phyloP scores from a whole-genome alignment of 352 stramenopile species.

The Phytopythium helicoides region DNA sequence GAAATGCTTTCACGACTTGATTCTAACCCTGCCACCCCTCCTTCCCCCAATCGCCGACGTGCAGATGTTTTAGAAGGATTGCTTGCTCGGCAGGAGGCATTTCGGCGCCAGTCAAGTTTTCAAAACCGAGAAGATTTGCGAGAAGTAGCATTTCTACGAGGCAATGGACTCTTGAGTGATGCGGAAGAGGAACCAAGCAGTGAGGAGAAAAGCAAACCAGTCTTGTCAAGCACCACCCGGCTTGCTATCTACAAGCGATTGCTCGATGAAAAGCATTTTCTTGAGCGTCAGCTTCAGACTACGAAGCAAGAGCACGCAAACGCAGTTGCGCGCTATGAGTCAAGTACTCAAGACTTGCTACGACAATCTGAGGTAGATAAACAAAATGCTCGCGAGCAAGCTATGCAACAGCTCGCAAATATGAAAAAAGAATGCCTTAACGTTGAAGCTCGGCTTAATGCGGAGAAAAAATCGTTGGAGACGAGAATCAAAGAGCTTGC shows the following conservation, averaged over 20 bases:
- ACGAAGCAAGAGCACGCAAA: constrained; percentile 10
- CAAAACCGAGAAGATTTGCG: constrained; percentile 9
- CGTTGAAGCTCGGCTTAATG: too few relatives aligned
- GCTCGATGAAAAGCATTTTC: not conserved
- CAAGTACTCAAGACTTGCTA: not conserved
- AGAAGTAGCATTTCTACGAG: constrained; percentile 16
- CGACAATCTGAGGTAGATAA: constrained; percentile 1
- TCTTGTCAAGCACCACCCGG: constrained; percentile 13
- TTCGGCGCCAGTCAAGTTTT: constrained; percentile 1
- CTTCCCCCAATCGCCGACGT: constrained; percentile 4
- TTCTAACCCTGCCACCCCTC: not conserved
- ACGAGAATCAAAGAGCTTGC: not conserved
- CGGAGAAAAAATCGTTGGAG: not conserved
- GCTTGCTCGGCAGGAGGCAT: constrained; percentile 9
- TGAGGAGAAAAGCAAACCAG: not conserved
- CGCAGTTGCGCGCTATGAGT: not conserved
- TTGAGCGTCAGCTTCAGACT: constrained; percentile 14
- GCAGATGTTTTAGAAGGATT: constrained; percentile 27
- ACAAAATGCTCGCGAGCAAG: not conserved
- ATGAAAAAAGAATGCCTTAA: too few relatives aligned
- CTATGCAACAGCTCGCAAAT: not conserved
- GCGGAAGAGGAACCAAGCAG: not conserved
- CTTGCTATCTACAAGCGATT: constrained; percentile 24
- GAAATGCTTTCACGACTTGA: constrained; percentile 18
- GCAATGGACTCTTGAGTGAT: constrained; percentile 12